Evolutionary conservation across 2,329 filamentous ascomycete species (phyloP).

Genomic region (Salinomyces thailandicus): DNA sequence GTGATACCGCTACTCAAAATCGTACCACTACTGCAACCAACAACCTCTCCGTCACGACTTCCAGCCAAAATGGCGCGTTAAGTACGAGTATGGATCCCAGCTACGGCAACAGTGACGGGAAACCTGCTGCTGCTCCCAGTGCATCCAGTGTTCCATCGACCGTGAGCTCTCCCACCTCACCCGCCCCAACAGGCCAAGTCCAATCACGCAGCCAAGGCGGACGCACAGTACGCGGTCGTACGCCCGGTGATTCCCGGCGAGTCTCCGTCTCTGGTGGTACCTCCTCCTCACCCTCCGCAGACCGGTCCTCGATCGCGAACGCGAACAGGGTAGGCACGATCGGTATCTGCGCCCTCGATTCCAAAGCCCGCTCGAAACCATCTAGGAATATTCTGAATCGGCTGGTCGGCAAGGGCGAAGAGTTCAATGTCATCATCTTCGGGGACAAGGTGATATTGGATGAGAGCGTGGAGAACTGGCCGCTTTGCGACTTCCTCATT

Average conservation of each 20-base stretch:
- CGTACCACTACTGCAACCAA: slow-evolving; percentile 34
- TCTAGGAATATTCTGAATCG: slow-evolving; percentile 93
- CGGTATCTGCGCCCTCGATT: slow-evolving; percentile 87
- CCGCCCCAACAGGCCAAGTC: slow-evolving; percentile 8
- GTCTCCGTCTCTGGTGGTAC: slow-evolving; percentile 75
- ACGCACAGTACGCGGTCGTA: slow-evolving; percentile 30
- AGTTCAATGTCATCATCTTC: slow-evolving; percentile 96
- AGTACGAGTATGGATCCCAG: slow-evolving; percentile 11
- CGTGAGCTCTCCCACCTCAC: slow-evolving; percentile 46
- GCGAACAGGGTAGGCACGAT: slow-evolving; percentile 53
- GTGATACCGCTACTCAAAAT: slow-evolving; percentile 23
- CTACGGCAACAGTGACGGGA: slow-evolving; percentile 35
- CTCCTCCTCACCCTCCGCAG: slow-evolving; percentile 68
- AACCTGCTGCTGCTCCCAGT: slow-evolving; percentile 46
- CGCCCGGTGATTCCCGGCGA: slow-evolving; percentile 53
- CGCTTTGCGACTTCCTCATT: slow-evolving; percentile 89
- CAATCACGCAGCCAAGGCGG: slow-evolving; percentile 9
- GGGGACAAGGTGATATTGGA: slow-evolving; percentile 98
- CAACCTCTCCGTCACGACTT: slow-evolving; percentile 34
- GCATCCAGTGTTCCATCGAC: slow-evolving; percentile 65
- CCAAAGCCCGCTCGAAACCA: slow-evolving; percentile 93
- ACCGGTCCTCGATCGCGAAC: slow-evolving; percentile 47
- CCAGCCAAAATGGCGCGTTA: slow-evolving; percentile 31
- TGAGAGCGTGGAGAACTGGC: slow-evolving; percentile 94
- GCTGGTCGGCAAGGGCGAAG: slow-evolving; percentile 76